Evolutionary conservation across 2,329 filamentous ascomycete species (phyloP).

Genomic region (Monosporascus sp.): DNA sequence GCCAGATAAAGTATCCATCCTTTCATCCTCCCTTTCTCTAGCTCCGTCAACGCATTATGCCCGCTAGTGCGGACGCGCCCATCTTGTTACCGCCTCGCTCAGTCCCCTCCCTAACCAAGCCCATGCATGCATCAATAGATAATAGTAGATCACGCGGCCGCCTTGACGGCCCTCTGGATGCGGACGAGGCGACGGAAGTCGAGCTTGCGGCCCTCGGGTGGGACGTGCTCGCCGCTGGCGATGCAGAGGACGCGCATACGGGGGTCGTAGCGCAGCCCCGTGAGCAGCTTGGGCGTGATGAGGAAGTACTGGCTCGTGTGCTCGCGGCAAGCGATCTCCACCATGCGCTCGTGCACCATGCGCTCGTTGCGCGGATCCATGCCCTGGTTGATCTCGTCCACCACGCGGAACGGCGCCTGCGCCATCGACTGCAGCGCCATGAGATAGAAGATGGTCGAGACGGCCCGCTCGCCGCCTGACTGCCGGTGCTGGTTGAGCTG

Average conservation of each 20-base stretch:
- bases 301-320: constrained; percentile 86
- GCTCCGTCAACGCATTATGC: no score
- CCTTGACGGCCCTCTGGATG: constrained; percentile 28
- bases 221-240: constrained; percentile 76
- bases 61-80: no score
- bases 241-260: constrained; percentile 95
- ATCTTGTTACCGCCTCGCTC: not conserved
- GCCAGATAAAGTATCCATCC: no score
- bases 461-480: constrained; percentile 90
- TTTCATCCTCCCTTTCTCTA: no score
- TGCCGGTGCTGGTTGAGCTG: constrained; percentile 87
- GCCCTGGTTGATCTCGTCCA: constrained; percentile 99
- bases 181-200: constrained; percentile 43
- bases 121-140: not conserved
- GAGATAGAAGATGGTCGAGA: constrained; percentile 97
- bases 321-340: constrained; percentile 88
- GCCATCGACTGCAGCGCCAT: constrained; percentile 96
- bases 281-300: constrained; percentile 92
- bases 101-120: not conserved
- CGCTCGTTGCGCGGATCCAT: constrained; percentile 99
- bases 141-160: constrained; percentile 12
- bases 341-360: constrained; percentile 96
- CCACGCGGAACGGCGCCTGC: constrained; percentile 91
- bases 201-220: constrained; percentile 44
- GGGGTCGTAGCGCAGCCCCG: constrained; percentile 75